Conservation (phyloP, 140 eudicot species). For the Bidens hawaiensis region DNA sequence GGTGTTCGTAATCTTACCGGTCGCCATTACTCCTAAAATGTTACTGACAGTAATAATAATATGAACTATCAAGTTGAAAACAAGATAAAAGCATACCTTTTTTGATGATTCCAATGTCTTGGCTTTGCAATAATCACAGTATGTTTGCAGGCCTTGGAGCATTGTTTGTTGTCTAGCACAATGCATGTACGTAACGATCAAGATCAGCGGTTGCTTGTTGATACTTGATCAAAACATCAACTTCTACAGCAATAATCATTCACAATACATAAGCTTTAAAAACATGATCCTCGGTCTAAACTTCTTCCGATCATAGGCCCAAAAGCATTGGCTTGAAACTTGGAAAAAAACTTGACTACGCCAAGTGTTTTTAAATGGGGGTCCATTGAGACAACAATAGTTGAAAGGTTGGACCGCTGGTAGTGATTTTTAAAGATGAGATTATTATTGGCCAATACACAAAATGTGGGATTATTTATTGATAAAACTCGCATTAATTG, state of each 20-base stretch:
- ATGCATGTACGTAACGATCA: slow-evolving; percentile 14
- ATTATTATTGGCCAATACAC: too few species aligned
- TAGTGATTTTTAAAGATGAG: too few species aligned
- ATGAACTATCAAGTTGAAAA: background rate
- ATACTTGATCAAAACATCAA: background rate
- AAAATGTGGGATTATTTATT: too few species aligned
- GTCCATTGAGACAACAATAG: too few species aligned
- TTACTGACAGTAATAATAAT: too few species aligned
- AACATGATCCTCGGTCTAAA: background rate
- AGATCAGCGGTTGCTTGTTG: background rate
- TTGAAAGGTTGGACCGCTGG: too few species aligned
- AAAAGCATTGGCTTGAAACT: too few species aligned
- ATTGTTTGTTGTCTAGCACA: slow-evolving; percentile 20
- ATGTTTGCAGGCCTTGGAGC: slow-evolving; percentile 24
- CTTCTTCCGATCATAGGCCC: too few species aligned
- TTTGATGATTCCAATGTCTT: slow-evolving; percentile 35
- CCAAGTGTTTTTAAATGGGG: too few species aligned
- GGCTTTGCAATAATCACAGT: slow-evolving; percentile 28
- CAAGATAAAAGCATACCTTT: slow-evolving; percentile 12
- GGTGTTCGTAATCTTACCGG: slow-evolving; percentile 33
- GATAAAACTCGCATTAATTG: too few species aligned
- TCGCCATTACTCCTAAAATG: background rate
- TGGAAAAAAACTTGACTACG: too few species aligned
- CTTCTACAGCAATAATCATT: background rate
- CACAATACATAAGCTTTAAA: too few species aligned